Base-by-base conservation (phyloP, 805 yeast genomes). In the Pichia eremophila region DNA sequence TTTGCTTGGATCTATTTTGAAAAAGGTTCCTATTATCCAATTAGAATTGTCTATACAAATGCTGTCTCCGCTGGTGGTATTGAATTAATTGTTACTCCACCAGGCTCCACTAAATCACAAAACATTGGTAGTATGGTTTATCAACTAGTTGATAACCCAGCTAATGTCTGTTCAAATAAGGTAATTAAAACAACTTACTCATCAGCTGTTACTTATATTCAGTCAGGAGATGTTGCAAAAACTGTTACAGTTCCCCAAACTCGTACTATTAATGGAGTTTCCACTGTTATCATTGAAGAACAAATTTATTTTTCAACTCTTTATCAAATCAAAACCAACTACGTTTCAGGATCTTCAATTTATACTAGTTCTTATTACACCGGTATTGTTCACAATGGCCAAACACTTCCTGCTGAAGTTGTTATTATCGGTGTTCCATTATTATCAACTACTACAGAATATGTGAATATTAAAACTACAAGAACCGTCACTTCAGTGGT, bases 31-130 rank as follows among this genome's bases (percentile, higher is more conserved):
- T 43, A 40, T 8, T 46, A 46, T 38, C 51, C 51, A 31, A 40
- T 49, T 8, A 46, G 49, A 43, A 19, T 46, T 27, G 43, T 49
- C 9, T 49, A 43, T 29, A 17, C 36, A 5, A 49, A 49, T 19
- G 22, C 22, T 31, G 14, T 29, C 2, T 3, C 18, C 6, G 39
- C 22, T 17, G 49, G 41, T 37, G 25, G 34, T 6, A 28, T 48
- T 7, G 9, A 18, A 7, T 39, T 46, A 12, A 12, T n/a, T 8
- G 41, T 48, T 27, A 37, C 22, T 7, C 42, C 41, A 22, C 49
- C 51, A 3, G 25, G 43, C 31, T 27, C 38, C 3, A 5, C 41
- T 1, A 4, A 28, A 8, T n/a, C 28, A 5, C 7, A 18, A 32
- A 25, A 44, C 18, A 19, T 39, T 15, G 46, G 41, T 28, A 15